These are phyloP conservation scores for Aspergillus quadricinctus DNA, from an alignment of 2,329 filamentous ascomycete genomes.

Conservation along the genomic window DNA sequence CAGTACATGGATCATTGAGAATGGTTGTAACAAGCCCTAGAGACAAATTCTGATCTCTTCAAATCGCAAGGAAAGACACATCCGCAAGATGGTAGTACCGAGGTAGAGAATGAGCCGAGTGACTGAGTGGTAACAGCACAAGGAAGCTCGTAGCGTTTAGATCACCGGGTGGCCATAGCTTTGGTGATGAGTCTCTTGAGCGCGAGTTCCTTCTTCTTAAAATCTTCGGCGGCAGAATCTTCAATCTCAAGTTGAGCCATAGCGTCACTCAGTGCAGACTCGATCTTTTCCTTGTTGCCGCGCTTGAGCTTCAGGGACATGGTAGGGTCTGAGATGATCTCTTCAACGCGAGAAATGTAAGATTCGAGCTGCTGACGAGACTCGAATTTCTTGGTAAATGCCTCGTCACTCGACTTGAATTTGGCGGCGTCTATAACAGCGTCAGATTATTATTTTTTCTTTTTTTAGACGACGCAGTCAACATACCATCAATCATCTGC, in stretches of 20 bases:
- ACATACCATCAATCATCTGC: constrained; percentile 84
- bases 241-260: constrained; percentile 97
- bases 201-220: constrained; percentile 99
- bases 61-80: background rate
- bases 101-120: background rate
- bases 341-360: constrained; percentile 97
- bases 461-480: background rate
- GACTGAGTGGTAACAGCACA: background rate
- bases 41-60: background rate
- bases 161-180: constrained; percentile 87
- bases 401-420: constrained; percentile 97
- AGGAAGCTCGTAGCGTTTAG: background rate
- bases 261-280: constrained; percentile 91
- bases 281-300: constrained; percentile 99
- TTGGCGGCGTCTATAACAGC: constrained; percentile 73
- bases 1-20: background rate
- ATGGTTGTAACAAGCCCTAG: background rate
- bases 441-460: background rate
- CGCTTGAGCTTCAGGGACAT: constrained; percentile 98
- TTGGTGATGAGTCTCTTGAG: constrained; percentile 98
- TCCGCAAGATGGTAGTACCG: background rate
- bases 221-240: constrained; percentile 84
- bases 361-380: constrained; percentile 98
- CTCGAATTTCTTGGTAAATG: constrained; percentile 99
- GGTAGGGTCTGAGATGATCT: constrained; percentile 94